phyloP scores from a whole-genome alignment of 2,329 filamentous ascomycete genomes.

The Fusarium fujikuroi region DNA sequence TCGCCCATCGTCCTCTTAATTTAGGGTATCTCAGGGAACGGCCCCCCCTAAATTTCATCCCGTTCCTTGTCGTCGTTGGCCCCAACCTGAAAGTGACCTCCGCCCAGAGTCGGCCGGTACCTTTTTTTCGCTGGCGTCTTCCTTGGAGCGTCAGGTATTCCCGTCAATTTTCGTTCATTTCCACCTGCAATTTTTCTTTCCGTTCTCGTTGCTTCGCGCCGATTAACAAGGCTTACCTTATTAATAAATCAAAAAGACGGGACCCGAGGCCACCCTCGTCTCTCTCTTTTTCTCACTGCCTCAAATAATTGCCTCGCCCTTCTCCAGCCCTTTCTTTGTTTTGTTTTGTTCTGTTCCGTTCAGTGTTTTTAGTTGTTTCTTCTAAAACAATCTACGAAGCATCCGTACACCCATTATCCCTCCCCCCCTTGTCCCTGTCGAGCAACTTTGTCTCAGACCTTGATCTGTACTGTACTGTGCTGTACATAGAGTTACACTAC shows the following conservation, averaged over 20 bases:
- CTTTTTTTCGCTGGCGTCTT: constrained; percentile 5
- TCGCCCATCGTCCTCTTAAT: constrained; percentile 35
- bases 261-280: constrained; percentile 4
- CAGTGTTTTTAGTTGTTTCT: not conserved
- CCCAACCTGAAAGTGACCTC: constrained; percentile 25
- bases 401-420: constrained; percentile 3
- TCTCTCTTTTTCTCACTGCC: not conserved
- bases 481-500: constrained; percentile 2
- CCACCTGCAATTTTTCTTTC: constrained; percentile 9
- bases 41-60: constrained; percentile 34
- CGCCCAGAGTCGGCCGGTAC: not conserved
- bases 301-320: constrained; percentile 14
- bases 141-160: constrained; percentile 16
- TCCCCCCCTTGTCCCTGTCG: constrained; percentile 27
- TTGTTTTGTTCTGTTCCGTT: not conserved
- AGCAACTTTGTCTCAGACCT: constrained; percentile 27
- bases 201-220: constrained; percentile 28
- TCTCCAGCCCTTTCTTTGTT: constrained; percentile 14
- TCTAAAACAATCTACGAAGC: constrained; percentile 9
- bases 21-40: constrained; percentile 31
- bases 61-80: constrained; percentile 42
- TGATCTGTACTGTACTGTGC: constrained; percentile 18
- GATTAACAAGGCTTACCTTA: constrained; percentile 35
- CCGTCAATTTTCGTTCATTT: constrained; percentile 7
- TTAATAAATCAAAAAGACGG: constrained; percentile 29